Base-by-base conservation (phyloP, 805 yeast species). In the Lipomyces chichibuensis region DNA sequence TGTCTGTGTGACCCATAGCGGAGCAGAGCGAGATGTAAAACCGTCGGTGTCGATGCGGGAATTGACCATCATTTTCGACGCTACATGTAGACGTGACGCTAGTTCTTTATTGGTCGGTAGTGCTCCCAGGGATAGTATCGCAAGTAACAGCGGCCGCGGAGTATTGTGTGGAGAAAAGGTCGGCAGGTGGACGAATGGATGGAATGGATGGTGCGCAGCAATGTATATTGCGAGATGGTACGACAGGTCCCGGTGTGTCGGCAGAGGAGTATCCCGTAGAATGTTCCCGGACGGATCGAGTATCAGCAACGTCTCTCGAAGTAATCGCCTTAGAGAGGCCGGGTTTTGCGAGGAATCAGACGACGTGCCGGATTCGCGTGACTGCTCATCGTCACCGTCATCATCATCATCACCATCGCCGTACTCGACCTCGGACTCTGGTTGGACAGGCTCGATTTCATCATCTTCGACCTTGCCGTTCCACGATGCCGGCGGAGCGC, bases 101-200 rank as follows among this genome's bases (percentile, higher is more conserved):
- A 73, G 71, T 46, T 73, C 71, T 11, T 67, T 65, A 27, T 69
- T 72, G 60, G 76, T 72, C 13, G 75, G 63, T 17, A 73, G 67
- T 0, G 80, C 78, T 8, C 80, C 80, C 46, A 78, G 69, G 3
- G 80, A 73, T 60, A 78, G 74, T 8, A 77, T 73, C 1, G 79
- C 74, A 32, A 75, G 74, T 29, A 78, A 64, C 2, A 78, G 71
- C 9, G 77, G 72, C 14, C 76, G 77, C 8, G 79, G 73, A 2
- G 74, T 71, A 1, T 69, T 65, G 32, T 68, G 66, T 1, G 78
- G 76, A 37, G 74, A 69, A 64, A 78, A 78, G 6, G 78, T 71
- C 32, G 75, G 77, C 3, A 71, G 67, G 62, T 78, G 80, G 27
- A 78, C 57, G 65, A 78, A 74, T 3, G 80, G 80, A 43, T 76